Percentiles rank a stretch among this genome's conserved stretches.
phyloP scores from a whole-genome alignment of 208 protist species.

The Crithidia fasciculata region DNA sequence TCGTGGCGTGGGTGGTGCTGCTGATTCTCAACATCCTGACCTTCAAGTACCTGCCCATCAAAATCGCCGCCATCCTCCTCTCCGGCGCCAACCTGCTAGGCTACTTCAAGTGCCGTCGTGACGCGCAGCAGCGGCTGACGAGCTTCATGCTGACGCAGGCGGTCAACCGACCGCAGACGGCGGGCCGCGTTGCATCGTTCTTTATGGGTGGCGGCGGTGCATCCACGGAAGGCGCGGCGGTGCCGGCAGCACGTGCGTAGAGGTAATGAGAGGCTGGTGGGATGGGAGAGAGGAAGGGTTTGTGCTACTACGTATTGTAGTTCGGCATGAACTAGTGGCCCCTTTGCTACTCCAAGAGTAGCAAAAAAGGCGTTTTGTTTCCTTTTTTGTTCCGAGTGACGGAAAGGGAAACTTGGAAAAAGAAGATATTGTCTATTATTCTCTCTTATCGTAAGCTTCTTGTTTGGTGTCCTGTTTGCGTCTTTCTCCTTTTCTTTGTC shows the following conservation, averaged over 20 bases:
- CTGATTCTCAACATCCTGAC: slow-evolving; percentile 80
- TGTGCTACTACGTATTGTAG: too few species aligned
- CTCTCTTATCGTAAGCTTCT: slow-evolving; percentile 15
- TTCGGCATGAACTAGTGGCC: too few species aligned
- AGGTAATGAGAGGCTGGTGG: neutral
- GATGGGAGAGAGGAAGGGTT: neutral
- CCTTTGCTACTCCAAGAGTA: too few species aligned
- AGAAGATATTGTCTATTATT: neutral
- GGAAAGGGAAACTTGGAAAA: too few species aligned
- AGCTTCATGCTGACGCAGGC: slow-evolving; percentile 68
- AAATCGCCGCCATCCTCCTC: slow-evolving; percentile 60
- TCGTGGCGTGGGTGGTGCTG: slow-evolving; percentile 63
- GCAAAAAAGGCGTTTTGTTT: too few species aligned
- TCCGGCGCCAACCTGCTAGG: slow-evolving; percentile 74
- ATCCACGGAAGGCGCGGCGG: neutral
- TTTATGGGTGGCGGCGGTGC: slow-evolving; percentile 20
- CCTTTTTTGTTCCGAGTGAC: too few species aligned
- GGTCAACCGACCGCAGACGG: slow-evolving; percentile 46
- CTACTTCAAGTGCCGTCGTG: slow-evolving; percentile 86
- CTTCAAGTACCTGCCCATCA: slow-evolving; percentile 64
- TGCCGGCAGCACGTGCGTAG: neutral
- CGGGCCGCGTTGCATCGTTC: slow-evolving; percentile 46
- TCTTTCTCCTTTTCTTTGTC: slow-evolving; percentile 18
- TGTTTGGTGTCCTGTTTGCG: slow-evolving; percentile 12
- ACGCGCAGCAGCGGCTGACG: slow-evolving; percentile 67